Evolutionary conservation across 2,329 filamentous ascomycete genomes (phyloP).

Genomic region (Claviceps sp.): DNA sequence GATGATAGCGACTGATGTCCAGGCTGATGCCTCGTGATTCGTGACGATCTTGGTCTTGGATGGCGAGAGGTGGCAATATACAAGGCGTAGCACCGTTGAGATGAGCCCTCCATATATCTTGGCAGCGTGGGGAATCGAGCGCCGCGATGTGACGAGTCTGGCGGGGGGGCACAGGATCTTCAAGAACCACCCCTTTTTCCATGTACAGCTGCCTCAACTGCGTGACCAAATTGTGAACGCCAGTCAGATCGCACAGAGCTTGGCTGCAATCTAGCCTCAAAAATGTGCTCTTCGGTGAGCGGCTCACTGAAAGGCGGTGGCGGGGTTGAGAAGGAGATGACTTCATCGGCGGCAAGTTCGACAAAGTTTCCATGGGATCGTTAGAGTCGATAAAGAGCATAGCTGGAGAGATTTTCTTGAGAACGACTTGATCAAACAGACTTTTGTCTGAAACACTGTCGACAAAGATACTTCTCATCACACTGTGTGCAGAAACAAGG

Average conservation of each 20-base stretch:
- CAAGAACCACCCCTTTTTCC: constrained; percentile 17
- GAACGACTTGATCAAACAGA: constrained; percentile 36
- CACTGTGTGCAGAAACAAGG: constrained; percentile 30
- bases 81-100: constrained; percentile 27
- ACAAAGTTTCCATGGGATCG: constrained; percentile 23
- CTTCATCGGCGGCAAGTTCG: constrained; percentile 27
- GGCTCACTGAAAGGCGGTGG: constrained; percentile 38
- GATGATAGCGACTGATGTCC: constrained; percentile 23
- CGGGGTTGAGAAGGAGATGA: constrained; percentile 26
- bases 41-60: constrained; percentile 13
- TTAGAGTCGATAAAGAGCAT: constrained; percentile 40
- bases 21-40: constrained; percentile 26
- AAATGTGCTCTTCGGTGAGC: constrained; percentile 27
- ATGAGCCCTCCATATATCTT: constrained; percentile 32
- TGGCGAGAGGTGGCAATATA: constrained; percentile 29
- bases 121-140: constrained; percentile 19
- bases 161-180: constrained; percentile 12
- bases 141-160: constrained; percentile 16
- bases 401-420: constrained; percentile 32
- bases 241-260: constrained; percentile 34
- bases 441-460: constrained; percentile 35
- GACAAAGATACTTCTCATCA: constrained; percentile 37
- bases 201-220: constrained; percentile 34
- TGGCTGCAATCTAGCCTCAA: constrained; percentile 38
- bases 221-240: constrained; percentile 31